Conservation (phyloP, 352 stramenopile species). For the Globisporangium spiculum region DNA sequence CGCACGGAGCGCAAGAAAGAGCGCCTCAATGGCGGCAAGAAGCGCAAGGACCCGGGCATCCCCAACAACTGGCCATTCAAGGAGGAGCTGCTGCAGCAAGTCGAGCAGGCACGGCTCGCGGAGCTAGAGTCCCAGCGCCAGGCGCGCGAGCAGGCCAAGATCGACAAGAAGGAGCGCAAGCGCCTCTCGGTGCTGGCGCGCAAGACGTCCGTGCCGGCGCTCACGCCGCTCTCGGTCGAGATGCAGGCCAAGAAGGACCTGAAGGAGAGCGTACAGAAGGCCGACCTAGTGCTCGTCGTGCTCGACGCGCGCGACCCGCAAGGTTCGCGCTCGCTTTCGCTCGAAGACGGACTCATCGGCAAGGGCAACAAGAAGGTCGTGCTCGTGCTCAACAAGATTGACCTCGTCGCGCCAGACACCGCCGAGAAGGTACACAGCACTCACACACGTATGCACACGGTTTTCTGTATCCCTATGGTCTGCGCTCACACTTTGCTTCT, state of each 20-base stretch:
- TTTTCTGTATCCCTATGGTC: constrained; percentile 5
- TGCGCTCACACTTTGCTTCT: constrained; percentile 23
- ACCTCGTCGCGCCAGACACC: constrained; percentile 89
- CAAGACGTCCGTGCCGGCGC: constrained; percentile 26
- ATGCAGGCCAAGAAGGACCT: constrained; percentile 79
- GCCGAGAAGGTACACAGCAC: constrained; percentile 73
- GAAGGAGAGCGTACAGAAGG: constrained; percentile 62
- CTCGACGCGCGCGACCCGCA: constrained; percentile 98
- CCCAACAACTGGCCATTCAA: constrained; percentile 99
- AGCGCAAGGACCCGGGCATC: constrained; percentile 97
- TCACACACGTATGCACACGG: too few relatives aligned
- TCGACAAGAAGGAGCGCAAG: constrained; percentile 75
- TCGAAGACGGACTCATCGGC: constrained; percentile 94
- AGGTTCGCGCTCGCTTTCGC: constrained; percentile 89
- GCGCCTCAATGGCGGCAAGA: constrained; percentile 86
- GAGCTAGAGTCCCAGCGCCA: constrained; percentile 64
- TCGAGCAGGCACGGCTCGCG: constrained; percentile 73
- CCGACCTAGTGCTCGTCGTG: constrained; percentile 82
- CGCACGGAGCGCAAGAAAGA: constrained; percentile 93
- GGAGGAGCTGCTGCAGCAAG: constrained; percentile 89
- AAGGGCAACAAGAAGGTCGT: constrained; percentile 96
- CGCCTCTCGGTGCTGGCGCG: constrained; percentile 28
- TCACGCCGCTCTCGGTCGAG: constrained; percentile 68
- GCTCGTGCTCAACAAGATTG: constrained; percentile 99
- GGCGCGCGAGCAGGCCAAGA: constrained; percentile 56